phyloP scores from a whole-genome alignment of 2,329 filamentous ascomycete genomes.

The Ustulina deusta region DNA sequence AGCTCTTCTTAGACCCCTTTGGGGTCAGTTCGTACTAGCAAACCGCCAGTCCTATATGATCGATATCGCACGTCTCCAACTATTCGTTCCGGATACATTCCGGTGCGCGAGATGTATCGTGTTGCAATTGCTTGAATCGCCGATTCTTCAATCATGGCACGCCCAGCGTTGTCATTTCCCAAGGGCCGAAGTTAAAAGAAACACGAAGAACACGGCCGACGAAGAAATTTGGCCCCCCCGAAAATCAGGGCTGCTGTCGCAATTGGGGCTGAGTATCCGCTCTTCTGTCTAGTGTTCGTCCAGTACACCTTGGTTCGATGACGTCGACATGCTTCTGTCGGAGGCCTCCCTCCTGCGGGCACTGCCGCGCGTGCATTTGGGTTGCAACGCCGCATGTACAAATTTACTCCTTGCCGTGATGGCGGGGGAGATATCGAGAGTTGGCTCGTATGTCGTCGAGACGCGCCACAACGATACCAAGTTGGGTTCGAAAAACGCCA shows the following conservation, averaged over 20 bases:
- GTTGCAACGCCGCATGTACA: background rate
- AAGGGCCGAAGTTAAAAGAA: no score
- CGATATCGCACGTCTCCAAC: background rate
- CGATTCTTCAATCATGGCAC: background rate
- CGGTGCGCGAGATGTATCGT: background rate
- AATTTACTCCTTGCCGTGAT: background rate
- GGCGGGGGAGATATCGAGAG: slow-evolving; percentile 5
- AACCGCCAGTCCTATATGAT: background rate
- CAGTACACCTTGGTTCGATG: background rate
- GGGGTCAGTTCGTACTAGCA: background rate
- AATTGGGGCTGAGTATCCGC: background rate
- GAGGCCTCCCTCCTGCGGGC: background rate
- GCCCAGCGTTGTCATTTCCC: background rate
- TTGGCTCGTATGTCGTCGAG: slow-evolving; percentile 29
- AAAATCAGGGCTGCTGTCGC: background rate
- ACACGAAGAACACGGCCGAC: background rate
- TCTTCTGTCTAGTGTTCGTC: background rate
- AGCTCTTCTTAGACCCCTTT: background rate
- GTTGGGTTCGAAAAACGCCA: background rate
- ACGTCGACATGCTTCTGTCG: slow-evolving; percentile 10
- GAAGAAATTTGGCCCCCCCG: background rate
- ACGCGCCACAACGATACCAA: slow-evolving; percentile 5
- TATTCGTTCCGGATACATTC: background rate
- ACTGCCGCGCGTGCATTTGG: background rate
- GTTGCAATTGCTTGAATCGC: background rate